Conservation (phyloP, 2,329 filamentous ascomycete genomes). For the Orbilia quercus region DNA sequence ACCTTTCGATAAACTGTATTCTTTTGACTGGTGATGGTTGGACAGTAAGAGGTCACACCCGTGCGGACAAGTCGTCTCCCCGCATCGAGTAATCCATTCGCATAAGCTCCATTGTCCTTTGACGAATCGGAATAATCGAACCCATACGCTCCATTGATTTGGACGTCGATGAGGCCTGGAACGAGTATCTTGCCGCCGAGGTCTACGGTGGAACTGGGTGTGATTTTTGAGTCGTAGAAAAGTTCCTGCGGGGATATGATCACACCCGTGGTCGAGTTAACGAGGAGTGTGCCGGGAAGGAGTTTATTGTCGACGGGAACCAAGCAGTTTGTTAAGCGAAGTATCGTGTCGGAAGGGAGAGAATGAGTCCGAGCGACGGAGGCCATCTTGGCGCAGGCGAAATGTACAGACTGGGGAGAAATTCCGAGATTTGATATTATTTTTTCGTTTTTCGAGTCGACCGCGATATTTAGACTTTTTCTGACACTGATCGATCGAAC, state of each 20-base stretch:
- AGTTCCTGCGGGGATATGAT: slow-evolving; percentile 77
- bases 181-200: slow-evolving; percentile 84
- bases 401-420: slow-evolving; percentile 9
- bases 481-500: no score
- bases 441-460: no score
- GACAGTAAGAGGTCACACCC: slow-evolving; percentile 73
- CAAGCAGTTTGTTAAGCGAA: slow-evolving; percentile 89
- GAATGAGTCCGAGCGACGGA: slow-evolving; percentile 45
- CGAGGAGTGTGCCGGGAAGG: slow-evolving; percentile 85
- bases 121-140: slow-evolving; percentile 78
- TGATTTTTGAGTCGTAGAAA: slow-evolving; percentile 75
- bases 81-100: slow-evolving; percentile 76
- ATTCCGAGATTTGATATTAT: no score
- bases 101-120: slow-evolving; percentile 74
- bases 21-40: slow-evolving; percentile 83
- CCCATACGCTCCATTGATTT: slow-evolving; percentile 90
- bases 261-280: slow-evolving; percentile 82
- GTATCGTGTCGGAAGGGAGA: slow-evolving; percentile 67
- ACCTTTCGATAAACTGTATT: slow-evolving; percentile 85
- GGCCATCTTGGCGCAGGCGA: slow-evolving; percentile 24
- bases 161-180: slow-evolving; percentile 88
- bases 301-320: slow-evolving; percentile 76
- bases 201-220: slow-evolving; percentile 80
- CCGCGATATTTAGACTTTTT: no score
- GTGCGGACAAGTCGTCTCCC: slow-evolving; percentile 79